Evolutionary conservation across 2,329 filamentous ascomycete genomes (phyloP), one percentile per base, ranked within the genome.

Genomic region (Thermomyces lanuginosus): DNA sequence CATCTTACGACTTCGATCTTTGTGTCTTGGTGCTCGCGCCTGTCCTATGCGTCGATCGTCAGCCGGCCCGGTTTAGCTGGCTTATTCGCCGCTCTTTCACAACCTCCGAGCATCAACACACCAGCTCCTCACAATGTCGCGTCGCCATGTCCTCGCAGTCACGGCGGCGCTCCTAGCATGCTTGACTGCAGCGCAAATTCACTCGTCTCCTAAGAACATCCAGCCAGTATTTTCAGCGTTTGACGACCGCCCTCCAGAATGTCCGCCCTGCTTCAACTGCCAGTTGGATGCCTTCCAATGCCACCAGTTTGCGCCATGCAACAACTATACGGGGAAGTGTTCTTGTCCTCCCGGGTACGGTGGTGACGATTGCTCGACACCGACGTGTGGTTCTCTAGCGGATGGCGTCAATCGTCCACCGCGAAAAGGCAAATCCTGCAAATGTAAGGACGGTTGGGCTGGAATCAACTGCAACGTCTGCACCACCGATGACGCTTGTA

Each of bases 391-490:
- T 31, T 89, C 84, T 19, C 64, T 93, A 21, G 71, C 79, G 20
- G 76, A 82, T 42, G 84, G 83, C 37, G 66, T 67, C 39, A 73
- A 95, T 43, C 69, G 89, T 40, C 69, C 75, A 12, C 74, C 80
- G 47, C 71, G 89, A 46, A 60, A 71, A 27, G 72, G 70, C 36
- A 64, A 72, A 31, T 60, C 63, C 21, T 98, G 89, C 56, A 61
- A 82, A 21, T 98, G 89, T 53, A 77, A 84, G 46, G 79, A 92
- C 19, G 89, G 89, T 30, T 98, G 89, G 89, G 70, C 70, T 21
- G 89, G 89, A 36, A 86, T 98, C 58, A 98, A 98, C 61, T 98
- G 89, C 69, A 98, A 89, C 44, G 81, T 98, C 30, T 98, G 89
- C 56, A 73, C 76, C 34, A 72, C 73, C 3, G 66, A 95, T 49